These are phyloP conservation scores for Mollisia scopiformis DNA, from an alignment of 2,329 filamentous ascomycete genomes.

Conservation along the genomic window DNA sequence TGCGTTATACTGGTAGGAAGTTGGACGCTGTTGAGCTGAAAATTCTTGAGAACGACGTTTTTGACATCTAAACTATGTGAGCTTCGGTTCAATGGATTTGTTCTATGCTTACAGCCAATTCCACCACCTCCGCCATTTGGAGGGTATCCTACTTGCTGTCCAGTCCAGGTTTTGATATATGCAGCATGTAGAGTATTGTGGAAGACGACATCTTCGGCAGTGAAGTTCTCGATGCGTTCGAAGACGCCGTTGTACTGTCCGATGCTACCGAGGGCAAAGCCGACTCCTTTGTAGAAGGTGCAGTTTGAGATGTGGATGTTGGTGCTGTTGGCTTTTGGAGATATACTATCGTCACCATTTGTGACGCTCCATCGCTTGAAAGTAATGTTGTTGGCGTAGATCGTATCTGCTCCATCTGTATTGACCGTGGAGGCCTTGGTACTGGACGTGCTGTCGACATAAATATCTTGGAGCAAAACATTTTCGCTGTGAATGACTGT, in stretches of 20 bases:
- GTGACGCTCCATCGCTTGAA: constrained; percentile 53
- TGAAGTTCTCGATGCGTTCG: constrained; percentile 54
- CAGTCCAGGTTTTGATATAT: constrained; percentile 64
- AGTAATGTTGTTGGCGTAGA: constrained; percentile 54
- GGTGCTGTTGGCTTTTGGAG: constrained; percentile 58
- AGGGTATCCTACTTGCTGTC: constrained; percentile 51
- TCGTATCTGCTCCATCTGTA: constrained; percentile 53
- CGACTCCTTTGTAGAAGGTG: constrained; percentile 52
- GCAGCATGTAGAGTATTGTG: constrained; percentile 50
- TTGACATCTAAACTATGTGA: background rate
- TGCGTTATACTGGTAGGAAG: constrained; percentile 17
- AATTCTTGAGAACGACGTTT: background rate
- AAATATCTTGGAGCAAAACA: constrained; percentile 52
- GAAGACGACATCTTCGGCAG: constrained; percentile 49
- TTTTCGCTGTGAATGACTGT: constrained; percentile 42
- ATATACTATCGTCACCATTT: constrained; percentile 58
- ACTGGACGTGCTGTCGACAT: constrained; percentile 55
- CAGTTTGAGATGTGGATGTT: constrained; percentile 55
- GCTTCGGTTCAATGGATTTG: background rate
- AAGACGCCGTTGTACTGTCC: constrained; percentile 54
- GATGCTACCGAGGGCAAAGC: constrained; percentile 60
- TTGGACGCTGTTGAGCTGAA: background rate
- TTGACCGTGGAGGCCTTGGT: constrained; percentile 49
- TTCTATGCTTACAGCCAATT: constrained; percentile 41
- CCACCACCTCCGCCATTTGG: constrained; percentile 64